Percentiles rank a stretch among this genome's conserved stretches.
These are phyloP conservation scores for Lunularia cruciata DNA, from an alignment of 225 moss, liverwort and hornwort species.

Conservation along the genomic window DNA sequence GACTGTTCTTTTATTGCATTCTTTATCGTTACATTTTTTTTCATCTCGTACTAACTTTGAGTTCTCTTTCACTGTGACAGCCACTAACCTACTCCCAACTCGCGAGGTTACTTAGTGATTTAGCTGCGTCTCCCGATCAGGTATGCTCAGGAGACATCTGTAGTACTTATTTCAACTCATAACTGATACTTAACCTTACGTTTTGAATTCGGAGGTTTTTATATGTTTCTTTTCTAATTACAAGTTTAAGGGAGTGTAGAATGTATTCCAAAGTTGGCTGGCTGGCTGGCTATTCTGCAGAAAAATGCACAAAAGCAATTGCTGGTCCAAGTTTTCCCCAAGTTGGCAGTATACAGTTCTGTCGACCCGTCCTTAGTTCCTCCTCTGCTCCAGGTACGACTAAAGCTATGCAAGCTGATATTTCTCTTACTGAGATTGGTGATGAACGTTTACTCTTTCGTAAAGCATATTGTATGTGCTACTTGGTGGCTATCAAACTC, in stretches of 20 bases:
- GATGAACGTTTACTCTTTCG: no score
- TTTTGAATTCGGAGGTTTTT: neutral
- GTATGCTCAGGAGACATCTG: constrained; percentile 10
- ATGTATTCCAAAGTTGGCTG: neutral
- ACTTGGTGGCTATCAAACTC: no score
- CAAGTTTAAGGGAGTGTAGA: neutral
- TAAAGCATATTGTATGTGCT: no score
- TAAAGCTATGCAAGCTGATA: no score
- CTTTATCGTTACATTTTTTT: neutral
- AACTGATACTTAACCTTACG: neutral
- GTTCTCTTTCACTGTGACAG: constrained; percentile 23
- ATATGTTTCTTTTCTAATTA: neutral
- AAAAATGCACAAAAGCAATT: constrained; percentile 90
- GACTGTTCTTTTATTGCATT: no score
- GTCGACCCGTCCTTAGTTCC: constrained; percentile 98
- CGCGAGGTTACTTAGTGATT: constrained; percentile 43
- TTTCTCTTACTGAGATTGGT: neutral
- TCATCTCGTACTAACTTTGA: neutral
- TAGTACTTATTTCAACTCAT: neutral
- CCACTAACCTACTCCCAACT: constrained; percentile 53
- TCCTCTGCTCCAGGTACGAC: constrained; percentile 76
- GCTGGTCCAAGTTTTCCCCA: constrained; percentile 88
- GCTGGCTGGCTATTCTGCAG: constrained; percentile 34
- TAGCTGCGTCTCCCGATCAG: constrained; percentile 46
- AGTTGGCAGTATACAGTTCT: constrained; percentile 97